Base-by-base conservation (phyloP, 1,284 basidiomycete species). In the Cystobasidium sp. region DNA sequence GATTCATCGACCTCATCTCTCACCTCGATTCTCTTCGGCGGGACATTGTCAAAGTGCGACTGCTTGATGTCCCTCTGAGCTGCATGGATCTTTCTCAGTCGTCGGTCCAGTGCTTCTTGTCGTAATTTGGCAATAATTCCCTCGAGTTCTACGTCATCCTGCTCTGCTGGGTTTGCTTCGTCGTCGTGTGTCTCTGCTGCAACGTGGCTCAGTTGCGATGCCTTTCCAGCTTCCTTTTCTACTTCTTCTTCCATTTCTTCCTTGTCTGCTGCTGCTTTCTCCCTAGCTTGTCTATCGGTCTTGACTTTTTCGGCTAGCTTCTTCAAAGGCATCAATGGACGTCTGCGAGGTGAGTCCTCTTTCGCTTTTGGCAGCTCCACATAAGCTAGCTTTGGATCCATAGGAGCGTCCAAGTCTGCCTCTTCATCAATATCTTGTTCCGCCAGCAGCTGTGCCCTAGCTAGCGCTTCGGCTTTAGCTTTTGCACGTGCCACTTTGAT, bases 111-210 rank as follows among this genome's bases (percentile, higher is more conserved):
- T 12, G 66, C 52, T 47, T 68, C 55, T 24, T 68, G 39, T 31
- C 66, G 52, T 41, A 73, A 46, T 10, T 59, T 39, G 24, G 62
- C 70, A 16, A 73, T 65, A 37, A 49, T 66, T 37, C 31, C 53
- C 43, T 73, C 70, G 14, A 73, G 47, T 18, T 73, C 70, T 14
- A 14, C 41, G n/a, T 73, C 63, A n/a, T 73, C 70, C 7, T 73
- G 62, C 9, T 66, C 52, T 8, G n/a, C 44, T 49, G 7, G 14
- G 8, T 9, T 63, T 10, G 39, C 39, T 59, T 63, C 56, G 4
- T n/a, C 43, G 6, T 61, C 39, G 10, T 20, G 16, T 20, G 9
- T 16, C 39, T 8, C 61, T 47, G 16, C 31, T 63, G 10, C 43
- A 62, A 9, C 6, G 31, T 31, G 59, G 47, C 47, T 51, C 20